Percentiles rank a stretch among this genome's conserved stretches.
Conservation (phyloP, 345 rosid species). For the rapeseed (Brassica napus) region DNA sequence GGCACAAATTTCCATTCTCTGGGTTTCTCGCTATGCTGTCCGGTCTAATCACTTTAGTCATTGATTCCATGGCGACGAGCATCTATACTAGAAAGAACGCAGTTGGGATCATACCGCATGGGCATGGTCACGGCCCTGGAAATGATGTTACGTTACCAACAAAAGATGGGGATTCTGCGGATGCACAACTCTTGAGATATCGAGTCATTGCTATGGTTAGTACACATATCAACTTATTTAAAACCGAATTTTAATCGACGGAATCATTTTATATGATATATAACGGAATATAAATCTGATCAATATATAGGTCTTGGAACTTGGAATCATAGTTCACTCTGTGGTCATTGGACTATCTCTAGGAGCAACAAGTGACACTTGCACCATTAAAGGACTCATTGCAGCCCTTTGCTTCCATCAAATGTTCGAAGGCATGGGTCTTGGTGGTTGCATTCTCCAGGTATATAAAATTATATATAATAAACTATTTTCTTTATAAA, state of each 20-base stretch:
- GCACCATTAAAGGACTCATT: conserved; percentile 65
- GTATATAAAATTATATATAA: conserved; percentile 26
- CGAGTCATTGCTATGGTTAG: conserved; percentile 72
- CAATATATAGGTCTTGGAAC: conserved; percentile 52
- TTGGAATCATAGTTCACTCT: conserved; percentile 76
- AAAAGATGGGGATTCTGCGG: conserved; percentile 23
- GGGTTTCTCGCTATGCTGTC: conserved; percentile 84
- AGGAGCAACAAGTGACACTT: conserved; percentile 71
- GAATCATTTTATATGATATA: not conserved
- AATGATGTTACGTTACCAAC: conserved; percentile 20
- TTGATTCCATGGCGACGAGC: conserved; percentile 57
- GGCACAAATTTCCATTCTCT: conserved; percentile 83
- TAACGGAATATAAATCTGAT: not conserved
- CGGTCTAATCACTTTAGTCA: conserved; percentile 54
- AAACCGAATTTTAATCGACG: not conserved
- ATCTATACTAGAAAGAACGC: not conserved
- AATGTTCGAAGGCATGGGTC: conserved; percentile 91
- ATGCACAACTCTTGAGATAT: conserved; percentile 50
- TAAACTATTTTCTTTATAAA: not conserved
- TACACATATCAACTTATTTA: not conserved
- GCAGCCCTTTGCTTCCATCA: conserved; percentile 92
- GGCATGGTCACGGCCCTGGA: conserved; percentile 22
- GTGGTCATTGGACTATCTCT: conserved; percentile 70
- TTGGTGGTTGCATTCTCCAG: conserved; percentile 82
- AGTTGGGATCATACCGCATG: conserved; percentile 32